Evolutionary conservation across 208 protist species (phyloP).

Genomic region (Strigomonas galati): DNA sequence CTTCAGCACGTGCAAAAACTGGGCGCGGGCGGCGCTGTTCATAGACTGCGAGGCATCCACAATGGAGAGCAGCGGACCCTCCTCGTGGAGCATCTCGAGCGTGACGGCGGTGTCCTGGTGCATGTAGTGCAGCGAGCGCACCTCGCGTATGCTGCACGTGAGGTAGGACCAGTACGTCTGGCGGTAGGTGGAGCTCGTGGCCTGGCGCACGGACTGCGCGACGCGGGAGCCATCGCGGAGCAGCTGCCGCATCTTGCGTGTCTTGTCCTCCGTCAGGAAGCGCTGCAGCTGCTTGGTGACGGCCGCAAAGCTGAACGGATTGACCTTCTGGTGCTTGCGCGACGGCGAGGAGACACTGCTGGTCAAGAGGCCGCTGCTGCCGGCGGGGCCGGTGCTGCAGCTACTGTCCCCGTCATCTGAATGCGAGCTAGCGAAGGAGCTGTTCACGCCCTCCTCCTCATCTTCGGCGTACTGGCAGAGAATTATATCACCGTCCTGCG

Average conservation of each 20-base stretch:
- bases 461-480: constrained; percentile 53
- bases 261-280: constrained; percentile 47
- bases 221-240: constrained; percentile 73
- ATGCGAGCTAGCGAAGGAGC: constrained; percentile 9
- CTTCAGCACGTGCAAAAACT: constrained; percentile 62
- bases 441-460: constrained; percentile 14
- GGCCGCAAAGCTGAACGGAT: constrained; percentile 38
- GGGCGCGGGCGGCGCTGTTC: constrained; percentile 71
- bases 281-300: constrained; percentile 74
- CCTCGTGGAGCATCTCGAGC: constrained; percentile 63
- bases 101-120: constrained; percentile 82
- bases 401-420: not conserved
- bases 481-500: constrained; percentile 75
- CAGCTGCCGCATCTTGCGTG: constrained; percentile 31
- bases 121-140: constrained; percentile 80
- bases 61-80: constrained; percentile 74
- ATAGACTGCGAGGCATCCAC: constrained; percentile 84
- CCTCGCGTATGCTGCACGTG: constrained; percentile 41
- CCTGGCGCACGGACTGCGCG: constrained; percentile 76
- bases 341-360: not conserved
- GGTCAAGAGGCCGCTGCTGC: not conserved
- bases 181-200: constrained; percentile 55
- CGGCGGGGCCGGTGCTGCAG: constrained; percentile 5
- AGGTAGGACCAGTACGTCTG: constrained; percentile 77
- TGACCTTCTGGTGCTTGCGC: constrained; percentile 20